Base-by-base conservation (phyloP, 768 basidiomycete species). In the Ramaria rubella region DNA sequence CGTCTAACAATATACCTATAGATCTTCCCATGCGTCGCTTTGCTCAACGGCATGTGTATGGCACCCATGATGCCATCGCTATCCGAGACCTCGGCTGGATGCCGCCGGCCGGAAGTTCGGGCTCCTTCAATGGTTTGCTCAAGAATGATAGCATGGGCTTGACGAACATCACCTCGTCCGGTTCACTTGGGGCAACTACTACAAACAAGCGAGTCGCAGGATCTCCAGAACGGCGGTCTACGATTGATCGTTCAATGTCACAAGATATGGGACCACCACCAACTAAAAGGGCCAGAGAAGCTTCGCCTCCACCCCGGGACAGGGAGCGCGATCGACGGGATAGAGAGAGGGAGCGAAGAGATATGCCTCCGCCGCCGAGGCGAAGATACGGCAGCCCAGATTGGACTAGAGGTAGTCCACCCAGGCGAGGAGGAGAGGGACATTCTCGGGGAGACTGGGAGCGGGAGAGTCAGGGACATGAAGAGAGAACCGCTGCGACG, bases 41-140 rank as follows among this genome's bases (percentile, higher is more conserved):
- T 58, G 74, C 73, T 23, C 68, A 73, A 50, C 62, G 71, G 55
- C 75, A 70, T 66, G 83, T 80, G 26, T 92, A 92, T 68, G 78
- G 85, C 26, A 85, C 84, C 31, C 85, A 86, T 26, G 94, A 97
- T 65, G 87, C 90, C 19, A 94, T 97, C 59, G 90, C 94, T 2
- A 77, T 83, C 14, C 82, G 86, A 36, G 95, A 98, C 66, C 81
- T 96, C 19, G 95, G 95, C 5, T 86, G 90, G 62, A 77, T 73
- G 45, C 62, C 67, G 33, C 60, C 60, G 30, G 60, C 50, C 15
- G 62, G 62, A 46, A 58, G 50, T 31, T 30, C 58, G 49, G 33
- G 34, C 50, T 52, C 62, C 71, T 73, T 49, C 72, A 73, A 60
- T 57, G 44, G 34, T 40, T 46, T 45, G 24, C 33, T 29, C 29